These are phyloP conservation scores for Apium graveolens DNA, from an alignment of 129 eudicot species.

Conservation along the genomic window DNA sequence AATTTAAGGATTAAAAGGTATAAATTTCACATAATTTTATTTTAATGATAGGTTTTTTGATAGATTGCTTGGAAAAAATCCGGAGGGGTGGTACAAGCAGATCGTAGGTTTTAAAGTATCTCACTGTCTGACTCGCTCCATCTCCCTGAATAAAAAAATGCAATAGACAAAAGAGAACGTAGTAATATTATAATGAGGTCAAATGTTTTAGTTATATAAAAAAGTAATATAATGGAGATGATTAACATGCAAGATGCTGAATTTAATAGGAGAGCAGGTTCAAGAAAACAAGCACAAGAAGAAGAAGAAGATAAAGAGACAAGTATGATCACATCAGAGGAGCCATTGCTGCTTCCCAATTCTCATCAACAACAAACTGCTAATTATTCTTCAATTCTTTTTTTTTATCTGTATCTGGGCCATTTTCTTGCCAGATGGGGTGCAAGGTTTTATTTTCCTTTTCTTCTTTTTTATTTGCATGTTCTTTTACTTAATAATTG, in stretches of 20 bases:
- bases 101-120: not conserved
- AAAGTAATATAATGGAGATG: not conserved
- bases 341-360: conserved; percentile 21
- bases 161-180: not conserved
- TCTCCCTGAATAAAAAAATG: not conserved
- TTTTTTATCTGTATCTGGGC: conserved; percentile 50
- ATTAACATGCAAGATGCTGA: conserved; percentile 6
- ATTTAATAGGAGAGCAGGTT: not conserved
- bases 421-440: conserved; percentile 98
- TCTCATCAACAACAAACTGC: conserved; percentile 14
- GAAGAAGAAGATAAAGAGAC: not conserved
- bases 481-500: not conserved
- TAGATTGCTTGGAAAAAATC: too few species aligned
- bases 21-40: too few species aligned
- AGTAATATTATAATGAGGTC: not conserved
- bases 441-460: conserved; percentile 58
- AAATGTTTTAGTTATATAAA: not conserved
- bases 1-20: too few species aligned
- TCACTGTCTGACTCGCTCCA: not conserved
- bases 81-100: not conserved
- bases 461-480: not conserved
- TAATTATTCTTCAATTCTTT: conserved; percentile 39
- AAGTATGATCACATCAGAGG: conserved; percentile 13
- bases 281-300: not conserved
- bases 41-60: too few species aligned